These are phyloP conservation scores for Kwoniella bestiolae DNA, from an alignment of 768 basidiomycete genomes.

Conservation along the genomic window DNA sequence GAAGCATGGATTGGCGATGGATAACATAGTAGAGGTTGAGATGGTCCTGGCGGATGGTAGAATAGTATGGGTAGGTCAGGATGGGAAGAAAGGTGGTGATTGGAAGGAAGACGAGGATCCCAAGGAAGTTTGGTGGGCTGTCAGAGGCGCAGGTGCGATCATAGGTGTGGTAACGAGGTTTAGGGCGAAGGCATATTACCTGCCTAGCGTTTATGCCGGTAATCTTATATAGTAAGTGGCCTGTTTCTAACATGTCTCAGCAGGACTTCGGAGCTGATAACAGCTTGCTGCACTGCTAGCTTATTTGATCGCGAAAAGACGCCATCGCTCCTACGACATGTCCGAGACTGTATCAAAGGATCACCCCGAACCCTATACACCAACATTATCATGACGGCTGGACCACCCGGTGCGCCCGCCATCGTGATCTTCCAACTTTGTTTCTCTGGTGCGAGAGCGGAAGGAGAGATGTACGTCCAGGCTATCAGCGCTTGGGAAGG, in stretches of 20 bases:
- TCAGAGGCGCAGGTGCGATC: slow-evolving; percentile 68
- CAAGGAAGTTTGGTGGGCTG: slow-evolving; percentile 53
- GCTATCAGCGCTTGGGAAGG: slow-evolving; percentile 87
- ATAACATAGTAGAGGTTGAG: slow-evolving; percentile 88
- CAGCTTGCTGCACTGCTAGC: slow-evolving; percentile 58
- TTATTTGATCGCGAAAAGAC: slow-evolving; percentile 86
- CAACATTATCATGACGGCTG: slow-evolving; percentile 87
- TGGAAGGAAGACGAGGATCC: slow-evolving; percentile 51
- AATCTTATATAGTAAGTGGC: slow-evolving; percentile 84
- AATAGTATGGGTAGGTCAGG: slow-evolving; percentile 76
- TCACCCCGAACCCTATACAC: slow-evolving; percentile 86
- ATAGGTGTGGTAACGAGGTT: slow-evolving; percentile 88
- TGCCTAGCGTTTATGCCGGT: slow-evolving; percentile 88
- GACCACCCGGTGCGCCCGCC: slow-evolving; percentile 79
- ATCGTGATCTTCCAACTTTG: slow-evolving; percentile 87
- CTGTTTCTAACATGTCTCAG: background rate
- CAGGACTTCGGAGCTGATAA: background rate
- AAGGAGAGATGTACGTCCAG: slow-evolving; percentile 76
- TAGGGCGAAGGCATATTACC: slow-evolving; percentile 83
- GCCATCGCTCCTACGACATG: slow-evolving; percentile 84
- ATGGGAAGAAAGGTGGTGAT: slow-evolving; percentile 68
- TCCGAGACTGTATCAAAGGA: slow-evolving; percentile 88
- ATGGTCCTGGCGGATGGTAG: slow-evolving; percentile 87
- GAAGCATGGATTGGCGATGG: slow-evolving; percentile 81
- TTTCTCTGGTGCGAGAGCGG: slow-evolving; percentile 75